Conservation (phyloP, 1,139 yeast genomes). For the Suhomyces maxii region DNA sequence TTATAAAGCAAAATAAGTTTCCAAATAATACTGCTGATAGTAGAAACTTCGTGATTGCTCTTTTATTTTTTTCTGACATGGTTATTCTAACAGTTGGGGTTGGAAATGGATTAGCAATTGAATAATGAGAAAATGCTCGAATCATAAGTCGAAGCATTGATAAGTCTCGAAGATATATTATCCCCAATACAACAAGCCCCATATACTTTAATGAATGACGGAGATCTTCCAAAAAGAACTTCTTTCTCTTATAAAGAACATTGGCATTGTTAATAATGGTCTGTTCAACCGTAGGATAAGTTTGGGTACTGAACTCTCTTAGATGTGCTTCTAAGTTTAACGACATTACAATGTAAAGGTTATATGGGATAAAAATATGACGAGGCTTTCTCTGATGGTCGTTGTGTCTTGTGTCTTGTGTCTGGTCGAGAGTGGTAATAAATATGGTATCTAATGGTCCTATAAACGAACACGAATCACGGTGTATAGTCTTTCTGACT, state of each 20-base stretch:
- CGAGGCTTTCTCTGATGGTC: no score
- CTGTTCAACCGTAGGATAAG: conserved; percentile 40
- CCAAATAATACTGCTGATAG: conserved; percentile 25
- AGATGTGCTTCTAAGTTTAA: conserved; percentile 23
- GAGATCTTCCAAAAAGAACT: conserved; percentile 37
- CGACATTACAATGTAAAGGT: background rate
- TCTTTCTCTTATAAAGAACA: conserved; percentile 42
- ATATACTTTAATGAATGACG: conserved; percentile 29
- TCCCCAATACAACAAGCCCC: conserved; percentile 31
- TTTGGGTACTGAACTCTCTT: conserved; percentile 31
- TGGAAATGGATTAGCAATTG: conserved; percentile 31
- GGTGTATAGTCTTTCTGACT: no score
- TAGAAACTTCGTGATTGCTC: conserved; percentile 29
- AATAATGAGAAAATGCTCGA: conserved; percentile 31
- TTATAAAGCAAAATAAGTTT: conserved; percentile 26
- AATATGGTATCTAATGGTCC: no score
- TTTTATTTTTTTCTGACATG: conserved; percentile 28
- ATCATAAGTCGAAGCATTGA: conserved; percentile 30
- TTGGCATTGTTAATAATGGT: conserved; percentile 35
- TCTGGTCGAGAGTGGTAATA: no score
- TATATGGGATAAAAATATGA: background rate
- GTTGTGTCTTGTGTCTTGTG: no score
- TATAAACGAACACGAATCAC: no score
- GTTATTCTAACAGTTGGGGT: conserved; percentile 12
- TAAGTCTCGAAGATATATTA: conserved; percentile 39